phyloP scores from a whole-genome alignment of 2,329 filamentous ascomycete genomes.

The Nigrospora oryzae region DNA sequence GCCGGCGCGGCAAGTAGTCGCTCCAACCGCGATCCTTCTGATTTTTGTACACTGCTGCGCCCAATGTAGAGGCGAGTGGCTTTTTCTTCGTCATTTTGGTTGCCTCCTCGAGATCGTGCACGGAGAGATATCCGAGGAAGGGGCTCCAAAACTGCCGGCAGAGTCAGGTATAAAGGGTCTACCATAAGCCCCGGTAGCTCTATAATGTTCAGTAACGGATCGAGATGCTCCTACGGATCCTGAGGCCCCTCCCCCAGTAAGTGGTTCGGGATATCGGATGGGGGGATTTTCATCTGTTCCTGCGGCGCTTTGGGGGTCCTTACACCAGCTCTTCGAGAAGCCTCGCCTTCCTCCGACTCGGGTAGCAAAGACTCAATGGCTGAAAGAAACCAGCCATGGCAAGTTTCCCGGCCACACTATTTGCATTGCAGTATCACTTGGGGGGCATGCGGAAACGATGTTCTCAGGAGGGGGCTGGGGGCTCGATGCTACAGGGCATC shows the following conservation, averaged over 20 bases:
- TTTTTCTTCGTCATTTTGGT: too few species aligned
- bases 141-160: not conserved
- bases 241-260: not conserved
- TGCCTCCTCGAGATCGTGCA: too few species aligned
- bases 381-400: not conserved
- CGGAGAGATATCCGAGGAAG: not conserved
- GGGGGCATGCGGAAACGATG: not conserved
- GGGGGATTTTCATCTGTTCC: not conserved
- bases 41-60: too few species aligned
- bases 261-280: not conserved
- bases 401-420: not conserved
- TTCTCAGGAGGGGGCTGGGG: not conserved
- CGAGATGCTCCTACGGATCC: not conserved
- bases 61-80: too few species aligned
- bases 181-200: not conserved
- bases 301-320: not conserved
- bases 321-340: not conserved
- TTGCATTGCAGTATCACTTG: not conserved
- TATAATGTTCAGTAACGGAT: not conserved
- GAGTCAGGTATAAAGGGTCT: not conserved
- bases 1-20: too few species aligned
- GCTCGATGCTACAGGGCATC: too few species aligned
- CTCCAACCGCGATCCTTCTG: too few species aligned
- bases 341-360: not conserved
- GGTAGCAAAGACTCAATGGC: not conserved